Evolutionary conservation across 371 early-diverging fungal genomes (phyloP).

Genomic region (Circinella minor): DNA sequence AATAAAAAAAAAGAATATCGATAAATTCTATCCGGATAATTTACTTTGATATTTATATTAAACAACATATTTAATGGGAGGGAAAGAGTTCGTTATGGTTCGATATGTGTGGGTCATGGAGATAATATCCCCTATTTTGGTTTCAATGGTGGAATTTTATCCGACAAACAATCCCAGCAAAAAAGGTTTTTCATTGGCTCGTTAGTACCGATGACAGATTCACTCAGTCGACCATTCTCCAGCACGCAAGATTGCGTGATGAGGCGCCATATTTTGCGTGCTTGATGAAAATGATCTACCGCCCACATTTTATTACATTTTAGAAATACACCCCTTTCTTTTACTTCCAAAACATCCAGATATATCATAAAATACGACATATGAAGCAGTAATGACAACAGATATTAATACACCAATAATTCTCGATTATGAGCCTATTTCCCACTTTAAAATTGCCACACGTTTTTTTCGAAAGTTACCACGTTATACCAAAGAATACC

Average conservation of each 20-base stretch:
- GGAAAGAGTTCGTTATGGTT: not conserved
- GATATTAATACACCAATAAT: constrained; percentile 26
- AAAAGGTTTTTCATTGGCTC: not conserved
- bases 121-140: not conserved
- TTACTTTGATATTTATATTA: no score
- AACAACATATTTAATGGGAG: no score
- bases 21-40: no score
- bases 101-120: not conserved
- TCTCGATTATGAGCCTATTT: constrained; percentile 40
- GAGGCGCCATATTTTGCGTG: constrained; percentile 19
- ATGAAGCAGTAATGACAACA: constrained; percentile 12
- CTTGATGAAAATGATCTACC: constrained; percentile 10
- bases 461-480: constrained; percentile 30
- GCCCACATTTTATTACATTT: constrained; percentile 2
- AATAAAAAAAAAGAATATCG: no score
- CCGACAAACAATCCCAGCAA: not conserved
- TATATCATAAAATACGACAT: not conserved
- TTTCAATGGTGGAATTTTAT: constrained; percentile 4
- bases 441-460: constrained; percentile 23
- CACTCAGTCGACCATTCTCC: constrained; percentile 4
- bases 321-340: constrained; percentile 10
- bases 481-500: constrained; percentile 29
- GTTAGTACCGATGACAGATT: constrained; percentile 4
- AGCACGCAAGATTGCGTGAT: constrained; percentile 20
- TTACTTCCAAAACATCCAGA: not conserved